Evolutionary conservation across 371 early-diverging fungal species (phyloP).

Genomic region (Syncephalastrum racemosum): DNA sequence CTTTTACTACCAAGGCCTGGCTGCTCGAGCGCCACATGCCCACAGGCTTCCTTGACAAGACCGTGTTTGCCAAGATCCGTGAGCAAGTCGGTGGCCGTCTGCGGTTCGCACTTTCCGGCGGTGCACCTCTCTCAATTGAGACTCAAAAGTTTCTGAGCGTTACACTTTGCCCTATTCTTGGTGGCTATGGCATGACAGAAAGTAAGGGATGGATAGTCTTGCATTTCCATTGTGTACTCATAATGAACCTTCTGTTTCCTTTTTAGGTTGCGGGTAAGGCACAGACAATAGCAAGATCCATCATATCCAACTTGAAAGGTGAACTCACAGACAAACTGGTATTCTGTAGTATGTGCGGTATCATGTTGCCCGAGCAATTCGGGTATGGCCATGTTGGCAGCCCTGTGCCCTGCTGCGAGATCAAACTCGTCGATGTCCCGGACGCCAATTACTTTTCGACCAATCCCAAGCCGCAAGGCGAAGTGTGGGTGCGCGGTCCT

Average conservation of each 20-base stretch:
- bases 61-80: slow-evolving; percentile 90
- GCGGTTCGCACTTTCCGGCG: slow-evolving; percentile 87
- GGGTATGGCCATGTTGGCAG: slow-evolving; percentile 77
- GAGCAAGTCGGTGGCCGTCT: slow-evolving; percentile 93
- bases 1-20: slow-evolving; percentile 76
- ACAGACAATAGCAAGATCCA: neutral
- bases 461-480: slow-evolving; percentile 82
- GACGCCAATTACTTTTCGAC: slow-evolving; percentile 77
- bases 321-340: neutral
- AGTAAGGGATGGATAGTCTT: slow-evolving; percentile 24
- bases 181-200: slow-evolving; percentile 86
- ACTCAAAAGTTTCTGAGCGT: slow-evolving; percentile 87
- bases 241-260: neutral
- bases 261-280: slow-evolving; percentile 42
- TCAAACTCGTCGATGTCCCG: slow-evolving; percentile 91
- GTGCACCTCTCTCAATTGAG: slow-evolving; percentile 88
- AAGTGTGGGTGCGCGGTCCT: slow-evolving; percentile 86
- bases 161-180: slow-evolving; percentile 83
- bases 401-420: slow-evolving; percentile 80
- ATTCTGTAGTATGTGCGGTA: slow-evolving; percentile 54
- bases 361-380: slow-evolving; percentile 66
- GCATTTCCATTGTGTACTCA: neutral
- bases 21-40: slow-evolving; percentile 67
- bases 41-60: slow-evolving; percentile 72
- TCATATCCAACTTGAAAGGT: neutral